Evolutionary conservation across 2,329 filamentous ascomycete species (phyloP).

Genomic region (Beauveria australis): DNA sequence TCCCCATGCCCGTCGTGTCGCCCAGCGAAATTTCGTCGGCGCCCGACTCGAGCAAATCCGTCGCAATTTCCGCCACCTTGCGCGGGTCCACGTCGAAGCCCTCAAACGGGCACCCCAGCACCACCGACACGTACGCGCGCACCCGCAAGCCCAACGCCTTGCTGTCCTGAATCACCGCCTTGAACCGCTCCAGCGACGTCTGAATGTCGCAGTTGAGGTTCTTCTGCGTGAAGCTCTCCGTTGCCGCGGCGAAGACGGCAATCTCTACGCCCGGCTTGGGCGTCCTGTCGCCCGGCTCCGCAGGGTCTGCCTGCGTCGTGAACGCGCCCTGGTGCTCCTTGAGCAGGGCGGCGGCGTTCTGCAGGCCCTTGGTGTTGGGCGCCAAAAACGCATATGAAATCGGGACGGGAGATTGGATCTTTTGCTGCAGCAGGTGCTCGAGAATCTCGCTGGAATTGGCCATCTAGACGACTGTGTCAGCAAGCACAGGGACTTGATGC

Average conservation of each 20-base stretch:
- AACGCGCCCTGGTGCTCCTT: constrained; percentile 40
- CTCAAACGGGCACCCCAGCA: constrained; percentile 72
- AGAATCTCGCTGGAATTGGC: constrained; percentile 69
- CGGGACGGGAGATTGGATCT: constrained; percentile 43
- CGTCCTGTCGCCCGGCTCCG: constrained; percentile 27
- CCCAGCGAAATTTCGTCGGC: constrained; percentile 86
- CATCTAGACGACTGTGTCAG: constrained; percentile 47
- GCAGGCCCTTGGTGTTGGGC: constrained; percentile 66
- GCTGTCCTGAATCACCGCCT: constrained; percentile 59
- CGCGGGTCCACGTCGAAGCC: constrained; percentile 56
- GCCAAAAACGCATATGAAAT: constrained; percentile 75
- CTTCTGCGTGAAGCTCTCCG: constrained; percentile 69
- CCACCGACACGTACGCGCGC: constrained; percentile 72
- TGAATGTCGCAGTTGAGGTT: constrained; percentile 77
- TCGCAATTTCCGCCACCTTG: constrained; percentile 57
- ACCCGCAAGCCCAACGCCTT: constrained; percentile 59
- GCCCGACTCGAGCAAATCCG: constrained; percentile 70
- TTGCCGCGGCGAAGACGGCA: constrained; percentile 75
- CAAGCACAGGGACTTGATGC: neutral
- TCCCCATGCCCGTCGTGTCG: constrained; percentile 88
- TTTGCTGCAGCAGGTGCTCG: constrained; percentile 53
- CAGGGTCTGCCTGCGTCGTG: constrained; percentile 41
- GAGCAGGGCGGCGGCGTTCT: constrained; percentile 51
- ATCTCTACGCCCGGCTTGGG: constrained; percentile 53
- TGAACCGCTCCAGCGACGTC: constrained; percentile 63